A percentile compares a stretch with the other conserved stretches of the same genome.
Conservation (phyloP, 2,329 filamentous ascomycete genomes). For the Spiromastix sp. region DNA sequence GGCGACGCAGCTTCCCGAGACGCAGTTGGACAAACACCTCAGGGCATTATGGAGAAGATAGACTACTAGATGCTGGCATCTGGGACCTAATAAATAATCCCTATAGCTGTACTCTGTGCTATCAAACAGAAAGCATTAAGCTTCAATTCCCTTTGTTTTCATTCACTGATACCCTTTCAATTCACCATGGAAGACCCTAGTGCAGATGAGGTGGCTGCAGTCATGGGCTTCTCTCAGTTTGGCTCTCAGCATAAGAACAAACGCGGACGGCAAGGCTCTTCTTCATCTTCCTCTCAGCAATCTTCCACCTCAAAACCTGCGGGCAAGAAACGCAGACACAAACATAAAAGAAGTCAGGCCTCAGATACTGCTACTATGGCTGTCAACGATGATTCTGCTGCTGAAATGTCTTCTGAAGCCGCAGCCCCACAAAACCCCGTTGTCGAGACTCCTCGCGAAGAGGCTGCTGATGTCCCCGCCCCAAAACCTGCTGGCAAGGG, state of each 20-base stretch:
- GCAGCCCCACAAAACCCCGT: background rate
- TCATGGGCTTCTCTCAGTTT: slow-evolving; percentile 4
- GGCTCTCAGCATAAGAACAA: slow-evolving; percentile 10
- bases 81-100: background rate
- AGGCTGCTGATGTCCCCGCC: background rate
- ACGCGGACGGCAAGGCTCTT: background rate
- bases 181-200: background rate
- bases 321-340: no score
- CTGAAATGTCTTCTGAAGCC: no score
- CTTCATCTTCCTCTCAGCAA: background rate
- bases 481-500: background rate
- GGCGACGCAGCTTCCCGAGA: background rate
- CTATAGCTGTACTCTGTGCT: background rate
- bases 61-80: background rate
- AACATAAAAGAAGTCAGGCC: background rate
- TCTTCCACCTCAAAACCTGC: background rate
- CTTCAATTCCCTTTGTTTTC: background rate
- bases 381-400: background rate
- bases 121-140: background rate
- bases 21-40: background rate
- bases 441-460: background rate
- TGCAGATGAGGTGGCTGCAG: slow-evolving; percentile 3
- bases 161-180: background rate
- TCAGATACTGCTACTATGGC: background rate
- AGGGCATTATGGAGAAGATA: no score